Evolutionary conservation across 176 grass and related monocot genomes (phyloP), one percentile per base, ranked within the genome.

Genomic region (Chrysopogon serrulatus): DNA sequence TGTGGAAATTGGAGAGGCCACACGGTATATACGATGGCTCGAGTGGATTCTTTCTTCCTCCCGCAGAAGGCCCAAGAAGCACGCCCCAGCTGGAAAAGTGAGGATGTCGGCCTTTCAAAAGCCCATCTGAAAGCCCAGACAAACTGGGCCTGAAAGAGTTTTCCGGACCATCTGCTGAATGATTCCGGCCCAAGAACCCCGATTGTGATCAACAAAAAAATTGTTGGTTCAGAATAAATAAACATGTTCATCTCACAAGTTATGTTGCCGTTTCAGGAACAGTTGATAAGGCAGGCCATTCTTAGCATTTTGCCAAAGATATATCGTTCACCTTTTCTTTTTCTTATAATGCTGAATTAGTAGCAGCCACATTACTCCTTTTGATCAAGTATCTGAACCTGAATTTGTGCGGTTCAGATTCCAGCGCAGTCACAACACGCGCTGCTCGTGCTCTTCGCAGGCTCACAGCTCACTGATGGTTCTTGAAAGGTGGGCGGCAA

Each of bases 401-500:
- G 15, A 70, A 66, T 69, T 45, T 57, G 16, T 24, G 16, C 16
- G 19, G 26, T 23, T 41, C 47, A 41, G n/a, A 68, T 41, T 30
- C 17, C 26, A 17, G 36, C 37, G 11, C 2, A 27, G 10, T 71
- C 49, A 42, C 71, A 73, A 1, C 71, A 78, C 1, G 56, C 4
- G 1, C 86, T 67, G 73, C 45, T 74, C 73, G 17, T 59, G 79
- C 16, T 1, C 54, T 41, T 12, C 0, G 3, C 32, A 67, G 19
- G 44, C 45, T 68, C n/a, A n/a, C n/a, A n/a, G n/a, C n/a, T n/a
- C 23, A 27, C 65, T 42, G n/a, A 57, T 78, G 23, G 35, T 78
- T 77, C 73, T 45, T 86, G 28, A 65, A n/a, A 28, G 65, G 83
- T 56, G 71, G 81, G 71, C 41, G 77, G 33, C 51, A 71, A 53